Conservation (phyloP, 306 rosid genomes). For the Lupinus albus region DNA sequence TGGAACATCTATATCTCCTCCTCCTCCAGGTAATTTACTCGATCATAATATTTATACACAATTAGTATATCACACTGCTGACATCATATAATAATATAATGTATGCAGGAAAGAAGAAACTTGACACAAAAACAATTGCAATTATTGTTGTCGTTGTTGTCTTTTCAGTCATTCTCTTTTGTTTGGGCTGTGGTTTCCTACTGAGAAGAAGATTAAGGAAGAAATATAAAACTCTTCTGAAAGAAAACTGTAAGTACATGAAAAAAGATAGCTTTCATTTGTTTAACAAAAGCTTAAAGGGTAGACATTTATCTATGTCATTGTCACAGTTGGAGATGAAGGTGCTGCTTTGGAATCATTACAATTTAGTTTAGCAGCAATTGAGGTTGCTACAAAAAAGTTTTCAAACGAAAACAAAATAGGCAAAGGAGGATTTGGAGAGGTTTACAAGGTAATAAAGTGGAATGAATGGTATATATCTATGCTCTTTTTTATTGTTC, state of each 20-base stretch:
- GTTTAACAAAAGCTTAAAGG: too few relatives aligned
- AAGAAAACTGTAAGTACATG: slow-evolving; percentile 33
- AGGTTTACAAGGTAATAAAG: slow-evolving; percentile 51
- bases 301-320: too few relatives aligned
- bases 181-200: slow-evolving; percentile 37
- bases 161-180: background rate
- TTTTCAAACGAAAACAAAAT: slow-evolving; percentile 47
- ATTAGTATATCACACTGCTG: too few relatives aligned
- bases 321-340: too few relatives aligned
- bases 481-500: too few relatives aligned
- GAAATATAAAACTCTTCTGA: slow-evolving; percentile 12
- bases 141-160: slow-evolving; percentile 34
- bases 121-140: slow-evolving; percentile 16
- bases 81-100: too few relatives aligned
- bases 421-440: slow-evolving; percentile 68
- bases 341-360: slow-evolving; percentile 40
- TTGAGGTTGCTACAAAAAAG: slow-evolving; percentile 54
- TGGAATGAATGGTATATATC: background rate
- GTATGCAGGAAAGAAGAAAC: slow-evolving; percentile 41
- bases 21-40: slow-evolving; percentile 29
- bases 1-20: background rate
- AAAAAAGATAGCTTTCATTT: background rate
- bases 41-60: too few relatives aligned
- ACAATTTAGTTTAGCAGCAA: slow-evolving; percentile 44
- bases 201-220: slow-evolving; percentile 38